Evolutionary conservation across 1,139 yeast genomes (phyloP).

Genomic region (Ogataea hybrid): DNA sequence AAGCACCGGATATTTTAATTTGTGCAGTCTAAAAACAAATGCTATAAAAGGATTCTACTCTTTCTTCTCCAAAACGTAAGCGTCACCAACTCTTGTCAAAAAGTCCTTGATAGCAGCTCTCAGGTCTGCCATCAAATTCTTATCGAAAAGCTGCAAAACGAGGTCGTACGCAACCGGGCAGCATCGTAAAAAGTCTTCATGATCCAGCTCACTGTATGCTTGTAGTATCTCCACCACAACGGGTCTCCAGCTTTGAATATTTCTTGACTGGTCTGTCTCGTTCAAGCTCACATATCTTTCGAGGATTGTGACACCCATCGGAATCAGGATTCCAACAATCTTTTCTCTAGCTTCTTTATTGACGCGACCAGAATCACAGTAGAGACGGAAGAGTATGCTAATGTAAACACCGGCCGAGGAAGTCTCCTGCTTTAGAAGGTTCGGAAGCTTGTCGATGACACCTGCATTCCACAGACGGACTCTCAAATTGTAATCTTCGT

Average conservation of each 20-base stretch:
- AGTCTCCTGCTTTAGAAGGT: slow-evolving; percentile 86
- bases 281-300: slow-evolving; percentile 71
- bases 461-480: slow-evolving; percentile 90
- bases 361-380: slow-evolving; percentile 57
- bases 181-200: slow-evolving; percentile 63
- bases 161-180: slow-evolving; percentile 68
- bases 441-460: slow-evolving; percentile 88
- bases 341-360: slow-evolving; percentile 34
- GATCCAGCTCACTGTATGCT: slow-evolving; percentile 77
- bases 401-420: slow-evolving; percentile 86
- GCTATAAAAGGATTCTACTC: not conserved
- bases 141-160: slow-evolving; percentile 64
- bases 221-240: slow-evolving; percentile 84
- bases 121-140: slow-evolving; percentile 67
- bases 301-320: slow-evolving; percentile 69
- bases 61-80: slow-evolving; percentile 36
- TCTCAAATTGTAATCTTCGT: slow-evolving; percentile 83
- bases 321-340: slow-evolving; percentile 57
- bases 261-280: slow-evolving; percentile 73
- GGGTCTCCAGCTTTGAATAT: slow-evolving; percentile 85
- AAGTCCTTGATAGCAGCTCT: slow-evolving; percentile 66
- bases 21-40: slow-evolving; percentile 1
- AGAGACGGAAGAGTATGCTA: slow-evolving; percentile 75
- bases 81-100: slow-evolving; percentile 69
- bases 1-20: not conserved